phyloP scores from a whole-genome alignment of 192 early-diverging fungal genomes.

The Chytriomyces hyalinus region DNA sequence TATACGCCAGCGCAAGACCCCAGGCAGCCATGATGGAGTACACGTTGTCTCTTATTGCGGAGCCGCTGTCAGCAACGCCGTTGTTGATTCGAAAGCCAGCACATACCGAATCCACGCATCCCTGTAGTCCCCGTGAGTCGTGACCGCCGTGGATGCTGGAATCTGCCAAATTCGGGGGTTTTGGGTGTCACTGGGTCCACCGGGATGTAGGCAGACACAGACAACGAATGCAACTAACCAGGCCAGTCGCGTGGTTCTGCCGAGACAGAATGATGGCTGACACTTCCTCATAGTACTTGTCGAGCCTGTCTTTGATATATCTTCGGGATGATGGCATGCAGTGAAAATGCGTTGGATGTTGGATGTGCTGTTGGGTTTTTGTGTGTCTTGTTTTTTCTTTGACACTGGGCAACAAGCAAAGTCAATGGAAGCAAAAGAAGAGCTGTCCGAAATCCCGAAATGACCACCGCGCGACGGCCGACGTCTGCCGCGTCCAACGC shows the following conservation, averaged over 20 bases:
- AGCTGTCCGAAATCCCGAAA: no score
- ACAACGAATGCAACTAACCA: constrained; percentile 45
- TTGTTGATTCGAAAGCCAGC: neutral
- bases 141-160: constrained; percentile 85
- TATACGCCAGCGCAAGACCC: constrained; percentile 82
- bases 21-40: constrained; percentile 86
- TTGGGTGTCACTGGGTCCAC: neutral
- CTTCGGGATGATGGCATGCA: constrained; percentile 15
- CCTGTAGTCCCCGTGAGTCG: constrained; percentile 84
- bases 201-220: neutral
- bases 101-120: constrained; percentile 86
- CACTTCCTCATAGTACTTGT: constrained; percentile 78
- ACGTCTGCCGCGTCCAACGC: neutral
- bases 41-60: constrained; percentile 75
- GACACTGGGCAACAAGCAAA: no score
- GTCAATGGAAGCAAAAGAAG: no score
- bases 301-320: constrained; percentile 54
- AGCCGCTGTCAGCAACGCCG: neutral
- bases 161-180: constrained; percentile 52
- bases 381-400: no score
- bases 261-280: constrained; percentile 75
- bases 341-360: no score
- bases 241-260: constrained; percentile 80
- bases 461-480: no score
- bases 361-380: no score